Percentiles rank a stretch among this genome's conserved stretches.
These are phyloP conservation scores for Colletotrichum sp. DNA, from an alignment of 2,329 filamentous ascomycete genomes.

Conservation along the genomic window DNA sequence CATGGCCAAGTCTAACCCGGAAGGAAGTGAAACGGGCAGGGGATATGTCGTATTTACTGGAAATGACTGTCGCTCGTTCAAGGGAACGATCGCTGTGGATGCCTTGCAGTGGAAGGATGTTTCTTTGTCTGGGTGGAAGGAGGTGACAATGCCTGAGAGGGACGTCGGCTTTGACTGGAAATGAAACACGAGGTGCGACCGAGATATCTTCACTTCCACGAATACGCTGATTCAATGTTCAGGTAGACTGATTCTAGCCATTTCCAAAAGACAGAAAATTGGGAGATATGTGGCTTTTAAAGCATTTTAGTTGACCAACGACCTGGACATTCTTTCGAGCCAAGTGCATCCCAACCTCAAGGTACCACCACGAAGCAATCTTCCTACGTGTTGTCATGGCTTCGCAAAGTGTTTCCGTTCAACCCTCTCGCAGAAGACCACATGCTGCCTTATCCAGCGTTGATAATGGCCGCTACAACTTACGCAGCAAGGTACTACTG, in stretches of 20 bases:
- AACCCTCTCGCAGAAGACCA: neutral
- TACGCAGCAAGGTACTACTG: neutral
- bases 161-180: slow-evolving; percentile 2
- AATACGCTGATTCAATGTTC: neutral
- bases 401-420: neutral
- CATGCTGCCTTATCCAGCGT: neutral
- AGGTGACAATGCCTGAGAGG: slow-evolving; percentile 4
- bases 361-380: neutral
- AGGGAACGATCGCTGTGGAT: neutral
- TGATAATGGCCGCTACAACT: neutral
- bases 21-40: neutral
- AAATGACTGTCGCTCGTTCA: slow-evolving; percentile 8
- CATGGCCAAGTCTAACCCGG: neutral
- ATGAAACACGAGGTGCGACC: neutral
- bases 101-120: neutral
- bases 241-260: neutral
- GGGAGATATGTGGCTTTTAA: neutral
- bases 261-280: neutral
- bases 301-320: neutral
- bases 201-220: neutral
- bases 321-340: neutral
- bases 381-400: neutral
- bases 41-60: slow-evolving; percentile 14
- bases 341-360: neutral
- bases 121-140: slow-evolving; percentile 10